phyloP scores from a whole-genome alignment of 768 basidiomycete genomes.

The Hemileccinum rubropunctum region DNA sequence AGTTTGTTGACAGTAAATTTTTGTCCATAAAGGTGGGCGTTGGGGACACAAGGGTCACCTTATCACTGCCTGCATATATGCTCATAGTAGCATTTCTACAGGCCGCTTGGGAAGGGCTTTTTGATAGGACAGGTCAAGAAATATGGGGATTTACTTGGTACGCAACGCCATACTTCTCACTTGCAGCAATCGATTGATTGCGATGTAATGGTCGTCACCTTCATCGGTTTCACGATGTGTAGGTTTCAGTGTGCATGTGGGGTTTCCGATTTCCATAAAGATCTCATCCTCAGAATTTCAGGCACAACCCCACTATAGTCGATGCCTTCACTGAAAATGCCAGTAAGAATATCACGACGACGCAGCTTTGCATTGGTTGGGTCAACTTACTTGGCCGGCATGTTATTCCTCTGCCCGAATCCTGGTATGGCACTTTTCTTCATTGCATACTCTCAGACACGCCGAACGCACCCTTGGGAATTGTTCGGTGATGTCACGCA shows the following conservation, averaged over 20 bases:
- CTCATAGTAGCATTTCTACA: conserved; percentile 18
- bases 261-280: background rate
- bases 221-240: conserved; percentile 46
- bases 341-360: conserved; percentile 40
- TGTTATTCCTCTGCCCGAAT: conserved; percentile 51
- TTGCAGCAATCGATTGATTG: conserved; percentile 13
- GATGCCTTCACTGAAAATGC: conserved; percentile 41
- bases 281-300: conserved; percentile 30
- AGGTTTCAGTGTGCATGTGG: background rate
- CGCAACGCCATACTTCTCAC: background rate
- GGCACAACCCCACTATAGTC: conserved; percentile 42
- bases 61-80: background rate
- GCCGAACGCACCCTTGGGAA: conserved; percentile 45
- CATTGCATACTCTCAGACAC: conserved; percentile 18
- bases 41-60: conserved; percentile 28
- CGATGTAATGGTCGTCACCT: conserved; percentile 36
- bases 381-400: conserved; percentile 37
- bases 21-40: conserved; percentile 11
- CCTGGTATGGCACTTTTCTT: conserved; percentile 32
- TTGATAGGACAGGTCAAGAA: conserved; percentile 49
- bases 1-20: no score
- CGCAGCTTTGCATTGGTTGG: conserved; percentile 45
- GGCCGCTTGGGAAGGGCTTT: conserved; percentile 53
- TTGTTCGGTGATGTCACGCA: conserved; percentile 41
- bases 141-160: conserved; percentile 33